phyloP scores from a whole-genome alignment of 2,329 filamentous ascomycete genomes.

The Fusarium nodosum region DNA sequence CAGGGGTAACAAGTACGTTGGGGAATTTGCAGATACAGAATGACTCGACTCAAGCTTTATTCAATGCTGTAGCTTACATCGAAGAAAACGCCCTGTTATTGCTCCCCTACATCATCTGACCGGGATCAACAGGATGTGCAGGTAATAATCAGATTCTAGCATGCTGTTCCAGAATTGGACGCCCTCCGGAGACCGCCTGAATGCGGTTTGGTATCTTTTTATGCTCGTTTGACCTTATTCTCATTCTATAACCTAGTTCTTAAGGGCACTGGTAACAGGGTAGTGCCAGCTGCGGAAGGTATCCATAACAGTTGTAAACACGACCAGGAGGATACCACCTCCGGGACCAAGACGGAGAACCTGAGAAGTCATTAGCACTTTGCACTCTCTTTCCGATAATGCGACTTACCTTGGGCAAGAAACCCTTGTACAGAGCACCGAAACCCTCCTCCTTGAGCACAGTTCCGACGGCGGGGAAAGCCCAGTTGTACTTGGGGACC shows the following conservation, averaged over 20 bases:
- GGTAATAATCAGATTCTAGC: constrained; percentile 27
- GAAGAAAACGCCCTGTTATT: constrained; percentile 26
- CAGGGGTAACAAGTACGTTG: background rate
- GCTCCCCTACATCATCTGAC: constrained; percentile 16
- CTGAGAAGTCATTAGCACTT: constrained; percentile 41
- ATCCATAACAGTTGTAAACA: constrained; percentile 91
- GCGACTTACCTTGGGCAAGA: constrained; percentile 92
- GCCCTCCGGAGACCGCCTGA: constrained; percentile 28
- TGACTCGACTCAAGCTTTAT: constrained; percentile 38
- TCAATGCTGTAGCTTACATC: constrained; percentile 8
- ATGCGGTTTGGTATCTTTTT: constrained; percentile 38
- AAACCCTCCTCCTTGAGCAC: constrained; percentile 96
- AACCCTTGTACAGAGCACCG: constrained; percentile 94
- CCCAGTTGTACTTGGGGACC: constrained; percentile 98
- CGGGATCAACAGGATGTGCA: constrained; percentile 16
- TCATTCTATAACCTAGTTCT: constrained; percentile 17
- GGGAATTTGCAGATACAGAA: constrained; percentile 3
- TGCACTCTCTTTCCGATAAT: background rate
- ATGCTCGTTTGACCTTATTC: constrained; percentile 18
- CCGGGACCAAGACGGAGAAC: constrained; percentile 66
- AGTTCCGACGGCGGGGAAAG: constrained; percentile 86
- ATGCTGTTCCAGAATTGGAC: constrained; percentile 17
- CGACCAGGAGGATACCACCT: constrained; percentile 81
- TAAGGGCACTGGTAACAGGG: constrained; percentile 33
- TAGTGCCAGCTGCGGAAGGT: constrained; percentile 79